Percentiles rank a stretch among this genome's conserved stretches.
Conservation (phyloP, 176 grass and related monocot species). For the Ananas comosus region DNA sequence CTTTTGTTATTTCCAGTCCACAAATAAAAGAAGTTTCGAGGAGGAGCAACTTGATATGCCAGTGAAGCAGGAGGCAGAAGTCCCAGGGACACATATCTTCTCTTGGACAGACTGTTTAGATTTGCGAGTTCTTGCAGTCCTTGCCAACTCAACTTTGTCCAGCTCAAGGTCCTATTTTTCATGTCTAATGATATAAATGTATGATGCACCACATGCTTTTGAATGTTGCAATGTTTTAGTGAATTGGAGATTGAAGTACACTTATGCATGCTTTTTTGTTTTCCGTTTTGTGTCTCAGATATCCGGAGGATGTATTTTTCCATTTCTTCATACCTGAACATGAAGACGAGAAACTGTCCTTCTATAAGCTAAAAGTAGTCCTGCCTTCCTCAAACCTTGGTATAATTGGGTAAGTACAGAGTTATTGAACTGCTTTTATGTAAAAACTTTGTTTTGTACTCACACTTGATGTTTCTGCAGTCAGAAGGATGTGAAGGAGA, state of each 20-base stretch:
- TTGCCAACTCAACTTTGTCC: slow-evolving; percentile 71
- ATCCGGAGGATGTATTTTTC: slow-evolving; percentile 58
- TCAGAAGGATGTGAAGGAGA: slow-evolving; percentile 58
- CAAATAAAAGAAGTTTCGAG: slow-evolving; percentile 1
- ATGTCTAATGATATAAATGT: neutral
- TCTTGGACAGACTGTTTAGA: slow-evolving; percentile 73
- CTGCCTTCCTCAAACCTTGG: slow-evolving; percentile 63
- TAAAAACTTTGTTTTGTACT: slow-evolving; percentile 12
- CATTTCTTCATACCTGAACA: slow-evolving; percentile 67
- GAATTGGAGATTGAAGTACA: neutral
- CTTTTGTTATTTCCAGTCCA: slow-evolving; percentile 24
- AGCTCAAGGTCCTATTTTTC: slow-evolving; percentile 53
- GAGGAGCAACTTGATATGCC: neutral
- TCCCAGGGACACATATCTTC: slow-evolving; percentile 39
- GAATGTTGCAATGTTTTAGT: neutral
- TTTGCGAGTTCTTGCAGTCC: slow-evolving; percentile 48
- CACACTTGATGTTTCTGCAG: slow-evolving; percentile 32
- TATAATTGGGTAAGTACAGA: slow-evolving; percentile 49
- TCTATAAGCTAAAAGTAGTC: slow-evolving; percentile 73
- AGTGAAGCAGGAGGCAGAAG: slow-evolving; percentile 17
- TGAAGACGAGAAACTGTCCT: slow-evolving; percentile 38
- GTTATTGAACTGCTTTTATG: neutral
- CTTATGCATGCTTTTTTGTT: neutral
- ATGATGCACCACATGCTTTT: neutral
- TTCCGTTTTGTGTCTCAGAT: slow-evolving; percentile 41